These are phyloP conservation scores for Ogataea nonfermentans DNA, from an alignment of 805 yeast genomes.

Conservation along the genomic window DNA sequence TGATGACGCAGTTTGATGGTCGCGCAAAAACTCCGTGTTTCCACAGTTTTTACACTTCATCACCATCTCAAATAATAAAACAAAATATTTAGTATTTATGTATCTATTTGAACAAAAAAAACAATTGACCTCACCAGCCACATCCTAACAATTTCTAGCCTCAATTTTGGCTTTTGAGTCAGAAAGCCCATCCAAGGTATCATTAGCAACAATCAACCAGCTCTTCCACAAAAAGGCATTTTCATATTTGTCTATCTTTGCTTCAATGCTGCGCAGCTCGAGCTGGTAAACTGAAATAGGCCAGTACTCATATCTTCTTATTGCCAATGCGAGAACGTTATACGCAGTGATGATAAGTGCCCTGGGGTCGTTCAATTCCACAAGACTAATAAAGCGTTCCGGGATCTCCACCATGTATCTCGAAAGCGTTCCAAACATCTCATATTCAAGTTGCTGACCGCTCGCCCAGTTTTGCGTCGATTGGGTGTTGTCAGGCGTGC, in stretches of 20 bases:
- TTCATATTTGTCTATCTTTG: slow-evolving; percentile 11
- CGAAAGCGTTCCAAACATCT: slow-evolving; percentile 25
- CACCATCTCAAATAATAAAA: slow-evolving; percentile 15
- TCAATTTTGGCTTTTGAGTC: neutral
- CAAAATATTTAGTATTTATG: slow-evolving; percentile 1
- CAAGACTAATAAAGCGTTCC: slow-evolving; percentile 15
- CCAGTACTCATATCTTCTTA: slow-evolving; percentile 19
- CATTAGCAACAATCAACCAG: slow-evolving; percentile 23
- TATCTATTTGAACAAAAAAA: neutral
- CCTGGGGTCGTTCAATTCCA: slow-evolving; percentile 23
- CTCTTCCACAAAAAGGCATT: slow-evolving; percentile 17
- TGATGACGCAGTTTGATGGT: slow-evolving; percentile 57
- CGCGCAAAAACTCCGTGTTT: slow-evolving; percentile 50
- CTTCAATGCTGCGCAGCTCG: slow-evolving; percentile 17
- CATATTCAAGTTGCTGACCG: slow-evolving; percentile 16
- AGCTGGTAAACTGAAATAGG: slow-evolving; percentile 15
- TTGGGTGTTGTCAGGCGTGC: no score
- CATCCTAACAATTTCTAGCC: neutral
- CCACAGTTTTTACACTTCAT: slow-evolving; percentile 44
- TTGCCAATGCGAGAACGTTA: slow-evolving; percentile 19
- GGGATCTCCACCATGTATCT: slow-evolving; percentile 25
- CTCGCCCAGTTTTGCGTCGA: neutral
- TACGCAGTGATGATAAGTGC: slow-evolving; percentile 22
- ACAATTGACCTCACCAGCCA: slow-evolving; percentile 9
- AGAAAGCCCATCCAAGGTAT: slow-evolving; percentile 9